A percentile compares a stretch with the other conserved stretches of the same genome.
These are phyloP conservation scores for Ustulina deusta DNA, from an alignment of 2,329 filamentous ascomycete genomes.

Conservation along the genomic window DNA sequence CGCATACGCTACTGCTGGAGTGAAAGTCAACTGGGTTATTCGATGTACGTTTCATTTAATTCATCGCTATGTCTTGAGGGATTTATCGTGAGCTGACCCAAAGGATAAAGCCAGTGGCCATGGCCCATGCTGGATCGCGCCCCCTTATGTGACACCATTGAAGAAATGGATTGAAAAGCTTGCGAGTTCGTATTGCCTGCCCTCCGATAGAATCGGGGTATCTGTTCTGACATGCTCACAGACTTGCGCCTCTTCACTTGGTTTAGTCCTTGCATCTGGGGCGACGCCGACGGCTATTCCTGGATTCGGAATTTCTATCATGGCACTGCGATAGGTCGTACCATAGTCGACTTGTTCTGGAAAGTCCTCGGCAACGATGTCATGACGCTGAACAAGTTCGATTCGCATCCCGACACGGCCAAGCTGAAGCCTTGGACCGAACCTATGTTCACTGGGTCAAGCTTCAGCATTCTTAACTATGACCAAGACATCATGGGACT, in stretches of 20 bases:
- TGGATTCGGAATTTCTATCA: slow-evolving; percentile 68
- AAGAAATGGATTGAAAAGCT: slow-evolving; percentile 64
- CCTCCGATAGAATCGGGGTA: no score
- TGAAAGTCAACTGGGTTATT: slow-evolving; percentile 69
- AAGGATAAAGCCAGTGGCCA: slow-evolving; percentile 61
- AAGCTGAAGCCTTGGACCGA: slow-evolving; percentile 67
- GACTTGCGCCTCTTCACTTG: slow-evolving; percentile 75
- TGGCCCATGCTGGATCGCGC: slow-evolving; percentile 66
- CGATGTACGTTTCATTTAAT: slow-evolving; percentile 53
- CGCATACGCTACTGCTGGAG: slow-evolving; percentile 64
- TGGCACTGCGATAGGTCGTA: slow-evolving; percentile 66
- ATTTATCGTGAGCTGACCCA: no score
- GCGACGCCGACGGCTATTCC: slow-evolving; percentile 70
- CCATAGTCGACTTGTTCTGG: slow-evolving; percentile 71
- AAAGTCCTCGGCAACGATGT: slow-evolving; percentile 67
- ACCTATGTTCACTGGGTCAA: slow-evolving; percentile 66
- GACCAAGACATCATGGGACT: slow-evolving; percentile 66
- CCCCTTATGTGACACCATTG: slow-evolving; percentile 63
- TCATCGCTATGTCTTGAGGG: no score
- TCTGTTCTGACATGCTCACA: slow-evolving; percentile 37
- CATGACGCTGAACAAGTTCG: slow-evolving; percentile 64
- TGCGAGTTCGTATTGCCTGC: no score
- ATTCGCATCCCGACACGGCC: slow-evolving; percentile 63
- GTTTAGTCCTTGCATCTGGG: slow-evolving; percentile 82
- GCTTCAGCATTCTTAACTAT: slow-evolving; percentile 72